Evolutionary conservation across 2,329 filamentous ascomycete species (phyloP).

Genomic region (Rutstroemia sp.): DNA sequence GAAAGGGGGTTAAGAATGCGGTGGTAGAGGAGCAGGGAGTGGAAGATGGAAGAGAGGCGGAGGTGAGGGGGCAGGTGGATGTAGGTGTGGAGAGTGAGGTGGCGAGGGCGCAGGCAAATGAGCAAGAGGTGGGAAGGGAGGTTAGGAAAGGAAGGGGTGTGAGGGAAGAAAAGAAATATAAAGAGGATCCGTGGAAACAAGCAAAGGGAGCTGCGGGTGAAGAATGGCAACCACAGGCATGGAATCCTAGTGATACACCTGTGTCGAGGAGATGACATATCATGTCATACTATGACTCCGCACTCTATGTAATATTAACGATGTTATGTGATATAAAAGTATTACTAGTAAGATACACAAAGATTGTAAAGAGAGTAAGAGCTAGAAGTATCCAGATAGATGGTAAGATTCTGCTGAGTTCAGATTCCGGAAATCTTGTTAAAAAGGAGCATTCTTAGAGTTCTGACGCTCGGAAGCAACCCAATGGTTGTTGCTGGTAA

Average conservation of each 20-base stretch:
- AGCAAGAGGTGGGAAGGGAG: conserved; percentile 10
- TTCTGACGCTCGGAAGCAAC: no score
- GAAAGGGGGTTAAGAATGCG: not conserved
- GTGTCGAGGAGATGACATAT: not conserved
- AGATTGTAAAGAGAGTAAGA: no score
- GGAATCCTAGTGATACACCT: conserved; percentile 8
- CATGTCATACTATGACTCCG: not conserved
- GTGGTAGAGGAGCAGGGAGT: not conserved
- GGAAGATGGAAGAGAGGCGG: not conserved
- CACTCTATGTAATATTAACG: not conserved
- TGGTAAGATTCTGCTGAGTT: no score
- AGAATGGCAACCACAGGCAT: conserved; percentile 40
- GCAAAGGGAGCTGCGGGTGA: conserved; percentile 51
- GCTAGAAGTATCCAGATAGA: no score
- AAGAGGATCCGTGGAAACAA: conserved; percentile 50
- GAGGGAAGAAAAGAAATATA: conserved; percentile 14
- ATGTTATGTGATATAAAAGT: no score
- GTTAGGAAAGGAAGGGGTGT: not conserved
- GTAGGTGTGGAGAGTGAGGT: not conserved
- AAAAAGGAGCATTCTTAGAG: no score
- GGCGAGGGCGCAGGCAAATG: conserved; percentile 25
- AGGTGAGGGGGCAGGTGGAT: not conserved
- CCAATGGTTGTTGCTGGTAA: no score
- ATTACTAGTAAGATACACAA: no score
- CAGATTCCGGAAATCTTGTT: no score